phyloP scores from a whole-genome alignment of 2,329 filamentous ascomycete genomes.

The Phialophora expanda region DNA sequence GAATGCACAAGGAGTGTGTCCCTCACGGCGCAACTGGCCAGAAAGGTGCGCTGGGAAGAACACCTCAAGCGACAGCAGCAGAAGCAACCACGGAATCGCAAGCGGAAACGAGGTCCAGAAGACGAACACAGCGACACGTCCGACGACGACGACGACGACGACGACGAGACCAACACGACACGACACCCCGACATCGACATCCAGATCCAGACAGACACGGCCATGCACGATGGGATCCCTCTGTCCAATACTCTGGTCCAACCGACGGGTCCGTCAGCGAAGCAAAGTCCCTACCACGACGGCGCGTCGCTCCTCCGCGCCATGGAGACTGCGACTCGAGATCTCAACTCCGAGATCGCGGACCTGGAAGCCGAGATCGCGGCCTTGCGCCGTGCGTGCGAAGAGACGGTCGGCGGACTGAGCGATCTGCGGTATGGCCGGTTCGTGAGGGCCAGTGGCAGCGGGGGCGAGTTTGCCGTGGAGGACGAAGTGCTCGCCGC shows the following conservation, averaged over 20 bases:
- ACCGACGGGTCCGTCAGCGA: no score
- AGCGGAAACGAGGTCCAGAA: slow-evolving; percentile 25
- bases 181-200: background rate
- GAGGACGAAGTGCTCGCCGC: slow-evolving; percentile 25
- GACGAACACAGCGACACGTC: slow-evolving; percentile 6
- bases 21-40: slow-evolving; percentile 25
- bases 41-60: slow-evolving; percentile 42
- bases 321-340: slow-evolving; percentile 68
- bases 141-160: background rate
- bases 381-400: slow-evolving; percentile 64
- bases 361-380: slow-evolving; percentile 69
- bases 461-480: background rate
- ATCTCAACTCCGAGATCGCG: slow-evolving; percentile 71
- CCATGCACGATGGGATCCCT: slow-evolving; percentile 18
- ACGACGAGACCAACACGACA: background rate
- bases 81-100: background rate
- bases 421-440: slow-evolving; percentile 84
- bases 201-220: slow-evolving; percentile 20
- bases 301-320: slow-evolving; percentile 69
- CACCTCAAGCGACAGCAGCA: slow-evolving; percentile 48
- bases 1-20: slow-evolving; percentile 58
- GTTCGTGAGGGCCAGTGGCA: slow-evolving; percentile 47
- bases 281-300: slow-evolving; percentile 55
- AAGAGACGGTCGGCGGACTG: slow-evolving; percentile 70
- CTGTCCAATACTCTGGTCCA: slow-evolving; percentile 11